These are phyloP conservation scores for Quaeritorhiza haematococci DNA, from an alignment of 371 early-diverging fungal species.

Conservation along the genomic window DNA sequence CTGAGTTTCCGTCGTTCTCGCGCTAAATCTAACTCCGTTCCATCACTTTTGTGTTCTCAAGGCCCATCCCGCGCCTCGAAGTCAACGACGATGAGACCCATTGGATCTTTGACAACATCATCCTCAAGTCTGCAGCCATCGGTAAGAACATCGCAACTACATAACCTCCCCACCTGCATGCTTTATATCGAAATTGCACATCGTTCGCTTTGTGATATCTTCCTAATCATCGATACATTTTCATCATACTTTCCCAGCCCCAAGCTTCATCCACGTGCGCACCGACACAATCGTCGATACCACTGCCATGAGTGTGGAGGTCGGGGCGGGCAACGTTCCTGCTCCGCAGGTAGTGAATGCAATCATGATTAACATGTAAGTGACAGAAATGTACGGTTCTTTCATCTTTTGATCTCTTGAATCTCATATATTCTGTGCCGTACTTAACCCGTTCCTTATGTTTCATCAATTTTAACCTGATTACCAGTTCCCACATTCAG, in stretches of 20 bases:
- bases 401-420: no score
- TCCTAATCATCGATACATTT: no score
- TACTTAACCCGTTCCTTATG: neutral
- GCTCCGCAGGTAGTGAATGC: conserved; percentile 7
- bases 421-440: no score
- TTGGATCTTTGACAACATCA: conserved; percentile 39
- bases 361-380: conserved; percentile 15
- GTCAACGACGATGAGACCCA: conserved; percentile 33
- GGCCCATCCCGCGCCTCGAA: conserved; percentile 20
- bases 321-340: conserved; percentile 8
- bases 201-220: no score
- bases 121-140: conserved; percentile 34
- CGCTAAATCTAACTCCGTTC: no score
- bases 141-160: no score
- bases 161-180: no score
- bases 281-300: conserved; percentile 36
- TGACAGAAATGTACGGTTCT: no score
- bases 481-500: conserved; percentile 7
- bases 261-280: conserved; percentile 29
- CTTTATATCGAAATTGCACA: no score
- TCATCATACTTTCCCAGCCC: no score
- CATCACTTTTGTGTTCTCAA: no score
- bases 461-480: neutral
- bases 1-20: neutral
- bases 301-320: no score